phyloP scores from a whole-genome alignment of 1,284 basidiomycete species.

The Leccinum griseonigrum region DNA sequence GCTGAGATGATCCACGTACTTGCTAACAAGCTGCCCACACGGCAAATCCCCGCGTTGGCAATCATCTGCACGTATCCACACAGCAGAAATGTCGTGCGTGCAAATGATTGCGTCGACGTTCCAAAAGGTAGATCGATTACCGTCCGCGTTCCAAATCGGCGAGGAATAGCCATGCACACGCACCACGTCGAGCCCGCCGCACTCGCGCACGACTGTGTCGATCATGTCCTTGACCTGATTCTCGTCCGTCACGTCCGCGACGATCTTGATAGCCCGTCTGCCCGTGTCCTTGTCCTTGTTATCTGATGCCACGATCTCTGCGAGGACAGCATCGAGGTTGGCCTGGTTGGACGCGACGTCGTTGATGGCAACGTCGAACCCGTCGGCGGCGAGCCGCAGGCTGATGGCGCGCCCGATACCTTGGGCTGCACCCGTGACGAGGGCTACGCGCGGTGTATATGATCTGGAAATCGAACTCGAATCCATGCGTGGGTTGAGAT shows the following conservation, averaged over 20 bases:
- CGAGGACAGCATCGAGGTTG: slow-evolving; percentile 29
- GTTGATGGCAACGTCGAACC: slow-evolving; percentile 38
- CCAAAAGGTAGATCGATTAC: background rate
- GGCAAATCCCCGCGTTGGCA: slow-evolving; percentile 23
- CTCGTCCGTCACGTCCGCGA: slow-evolving; percentile 38
- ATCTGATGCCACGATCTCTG: slow-evolving; percentile 23
- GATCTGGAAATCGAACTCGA: background rate
- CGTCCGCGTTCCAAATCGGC: background rate
- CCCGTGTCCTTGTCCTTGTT: slow-evolving; percentile 17
- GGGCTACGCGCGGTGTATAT: slow-evolving; percentile 18
- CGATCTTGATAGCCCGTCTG: slow-evolving; percentile 27
- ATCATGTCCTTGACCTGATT: slow-evolving; percentile 38
- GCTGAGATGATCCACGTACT: slow-evolving; percentile 8
- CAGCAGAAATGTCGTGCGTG: background rate
- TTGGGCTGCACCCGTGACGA: slow-evolving; percentile 39
- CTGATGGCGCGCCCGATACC: slow-evolving; percentile 45
- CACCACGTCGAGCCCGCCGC: slow-evolving; percentile 18
- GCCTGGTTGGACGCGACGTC: slow-evolving; percentile 34
- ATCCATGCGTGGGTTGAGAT: background rate
- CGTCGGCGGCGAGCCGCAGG: slow-evolving; percentile 41
- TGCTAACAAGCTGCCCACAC: slow-evolving; percentile 6
- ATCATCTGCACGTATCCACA: slow-evolving; percentile 15
- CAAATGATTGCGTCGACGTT: background rate
- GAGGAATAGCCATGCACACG: background rate
- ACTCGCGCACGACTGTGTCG: slow-evolving; percentile 9